Conservation (phyloP, 2,329 filamentous ascomycete species). For the Aspergillus sp. region DNA sequence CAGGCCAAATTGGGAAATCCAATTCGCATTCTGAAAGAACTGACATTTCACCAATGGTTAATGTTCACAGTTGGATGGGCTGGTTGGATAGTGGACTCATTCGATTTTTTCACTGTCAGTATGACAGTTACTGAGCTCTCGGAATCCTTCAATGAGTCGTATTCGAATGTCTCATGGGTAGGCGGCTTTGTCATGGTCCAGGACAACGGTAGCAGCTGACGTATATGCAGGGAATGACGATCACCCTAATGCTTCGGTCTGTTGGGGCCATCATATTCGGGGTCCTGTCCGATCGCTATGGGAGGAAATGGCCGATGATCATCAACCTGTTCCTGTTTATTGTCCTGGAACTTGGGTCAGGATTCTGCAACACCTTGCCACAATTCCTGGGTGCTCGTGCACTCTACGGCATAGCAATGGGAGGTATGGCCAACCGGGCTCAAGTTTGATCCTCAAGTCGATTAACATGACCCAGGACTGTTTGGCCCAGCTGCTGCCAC, state of each 20-base stretch:
- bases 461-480: conserved; percentile 6
- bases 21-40: conserved; percentile 35
- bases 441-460: too few relatives aligned
- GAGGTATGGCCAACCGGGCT: conserved; percentile 16
- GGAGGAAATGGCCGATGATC: conserved; percentile 40
- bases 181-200: background rate
- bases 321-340: conserved; percentile 27
- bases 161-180: conserved; percentile 54
- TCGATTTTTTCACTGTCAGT: conserved; percentile 59
- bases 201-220: conserved; percentile 1
- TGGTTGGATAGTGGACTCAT: conserved; percentile 52
- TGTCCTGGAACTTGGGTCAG: conserved; percentile 27
- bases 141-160: conserved; percentile 44
- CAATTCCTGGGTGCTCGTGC: conserved; percentile 30
- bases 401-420: conserved; percentile 32
- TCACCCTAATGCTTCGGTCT: conserved; percentile 54
- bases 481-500: conserved; percentile 27
- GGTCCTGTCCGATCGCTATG: conserved; percentile 48
- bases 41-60: conserved; percentile 45
- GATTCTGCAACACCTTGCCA: conserved; percentile 24
- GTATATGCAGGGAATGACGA: conserved; percentile 38
- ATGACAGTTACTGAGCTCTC: conserved; percentile 48
- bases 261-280: conserved; percentile 48
- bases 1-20: conserved; percentile 34
- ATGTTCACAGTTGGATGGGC: conserved; percentile 35